phyloP scores from a whole-genome alignment of 2,329 filamentous ascomycete genomes.

The Diaporthe citri region DNA sequence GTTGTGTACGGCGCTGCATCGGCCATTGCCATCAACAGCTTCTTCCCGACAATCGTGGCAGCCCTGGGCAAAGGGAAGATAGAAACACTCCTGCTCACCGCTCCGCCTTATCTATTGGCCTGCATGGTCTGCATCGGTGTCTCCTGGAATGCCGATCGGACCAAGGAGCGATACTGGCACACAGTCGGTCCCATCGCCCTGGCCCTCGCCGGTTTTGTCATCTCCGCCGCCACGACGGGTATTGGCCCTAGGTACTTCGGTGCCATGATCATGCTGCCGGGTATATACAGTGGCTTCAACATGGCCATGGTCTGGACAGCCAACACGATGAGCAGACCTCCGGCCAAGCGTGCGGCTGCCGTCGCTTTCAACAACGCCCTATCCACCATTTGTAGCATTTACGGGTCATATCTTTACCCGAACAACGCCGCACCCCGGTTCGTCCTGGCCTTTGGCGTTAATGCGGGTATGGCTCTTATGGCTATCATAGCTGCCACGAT shows the following conservation, averaged over 20 bases:
- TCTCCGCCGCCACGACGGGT: constrained; percentile 33
- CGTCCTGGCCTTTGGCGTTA: constrained; percentile 45
- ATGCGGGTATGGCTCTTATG: constrained; percentile 45
- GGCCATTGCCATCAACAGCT: constrained; percentile 42
- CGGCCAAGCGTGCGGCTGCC: constrained; percentile 42
- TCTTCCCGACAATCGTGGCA: constrained; percentile 44
- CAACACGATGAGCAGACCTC: constrained; percentile 43
- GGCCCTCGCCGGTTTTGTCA: constrained; percentile 39
- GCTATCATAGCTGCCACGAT: constrained; percentile 43
- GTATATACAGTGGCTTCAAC: constrained; percentile 45
- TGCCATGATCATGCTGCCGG: constrained; percentile 44
- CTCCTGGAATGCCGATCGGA: constrained; percentile 38
- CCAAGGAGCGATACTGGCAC: constrained; percentile 40
- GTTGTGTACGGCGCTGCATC: constrained; percentile 42
- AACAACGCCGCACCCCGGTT: constrained; percentile 44
- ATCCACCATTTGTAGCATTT: constrained; percentile 44
- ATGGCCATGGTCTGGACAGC: constrained; percentile 45
- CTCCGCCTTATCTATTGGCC: constrained; percentile 17
- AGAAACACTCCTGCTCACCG: constrained; percentile 21
- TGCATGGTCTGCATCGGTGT: constrained; percentile 2
- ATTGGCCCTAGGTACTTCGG: constrained; percentile 40
- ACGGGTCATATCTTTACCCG: constrained; percentile 46
- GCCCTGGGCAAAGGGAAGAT: background rate
- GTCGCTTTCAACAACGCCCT: constrained; percentile 45
- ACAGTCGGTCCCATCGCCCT: constrained; percentile 35